Conservation (phyloP, 75 land plant species). For the Cunninghamia lanceolata region DNA sequence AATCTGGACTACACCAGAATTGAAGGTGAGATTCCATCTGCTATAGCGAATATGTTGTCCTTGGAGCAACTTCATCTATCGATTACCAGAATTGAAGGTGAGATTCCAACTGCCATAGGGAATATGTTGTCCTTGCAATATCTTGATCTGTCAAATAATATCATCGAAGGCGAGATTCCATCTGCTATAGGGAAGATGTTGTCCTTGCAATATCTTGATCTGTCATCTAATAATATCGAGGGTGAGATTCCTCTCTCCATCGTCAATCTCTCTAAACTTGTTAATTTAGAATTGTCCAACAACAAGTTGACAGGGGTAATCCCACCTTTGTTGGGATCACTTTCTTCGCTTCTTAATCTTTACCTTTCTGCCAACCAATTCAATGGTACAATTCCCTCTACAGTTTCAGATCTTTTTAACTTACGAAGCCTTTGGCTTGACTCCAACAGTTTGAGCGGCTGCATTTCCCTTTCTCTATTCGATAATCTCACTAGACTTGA, state of each 20-base stretch:
- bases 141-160: no score
- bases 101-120: no score
- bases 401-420: not conserved
- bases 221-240: not conserved
- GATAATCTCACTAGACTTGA: conserved; percentile 4
- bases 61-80: no score
- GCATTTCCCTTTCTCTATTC: conserved; percentile 3
- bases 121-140: no score
- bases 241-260: not conserved
- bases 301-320: not conserved
- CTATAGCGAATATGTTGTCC: no score
- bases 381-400: not conserved
- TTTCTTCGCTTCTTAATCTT: not conserved
- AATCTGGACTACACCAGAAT: not conserved
- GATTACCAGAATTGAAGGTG: no score
- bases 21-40: no score
- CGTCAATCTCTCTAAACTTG: not conserved
- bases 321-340: not conserved
- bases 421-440: not conserved
- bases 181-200: not conserved
- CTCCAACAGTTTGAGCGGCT: not conserved
- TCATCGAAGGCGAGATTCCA: no score
- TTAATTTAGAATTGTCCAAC: not conserved
- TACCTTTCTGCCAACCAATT: not conserved
- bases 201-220: not conserved